These are phyloP conservation scores for Backusella luteola DNA, from an alignment of 192 early-diverging fungal genomes.

Conservation along the genomic window DNA sequence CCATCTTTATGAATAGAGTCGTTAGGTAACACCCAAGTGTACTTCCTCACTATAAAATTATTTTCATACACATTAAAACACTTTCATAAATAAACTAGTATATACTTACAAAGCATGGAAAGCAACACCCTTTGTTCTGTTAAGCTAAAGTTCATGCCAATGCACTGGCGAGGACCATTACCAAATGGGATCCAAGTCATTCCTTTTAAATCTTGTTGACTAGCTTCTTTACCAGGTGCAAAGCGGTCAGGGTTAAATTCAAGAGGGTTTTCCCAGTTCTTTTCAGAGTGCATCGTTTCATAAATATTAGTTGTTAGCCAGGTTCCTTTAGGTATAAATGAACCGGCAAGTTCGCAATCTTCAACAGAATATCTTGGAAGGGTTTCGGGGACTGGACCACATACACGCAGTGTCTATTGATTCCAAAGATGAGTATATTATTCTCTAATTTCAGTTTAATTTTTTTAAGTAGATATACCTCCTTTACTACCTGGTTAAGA, in stretches of 20 bases:
- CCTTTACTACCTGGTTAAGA: conserved; percentile 20
- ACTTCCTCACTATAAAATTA: not conserved
- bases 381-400: conserved; percentile 5
- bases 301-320: conserved; percentile 16
- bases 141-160: conserved; percentile 58
- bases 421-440: not conserved
- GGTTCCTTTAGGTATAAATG: conserved; percentile 12
- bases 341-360: conserved; percentile 1
- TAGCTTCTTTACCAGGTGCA: conserved; percentile 15
- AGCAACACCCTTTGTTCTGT: conserved; percentile 56
- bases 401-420: not conserved
- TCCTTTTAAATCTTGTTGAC: conserved; percentile 26
- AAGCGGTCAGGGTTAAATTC: conserved; percentile 24
- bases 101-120: conserved; percentile 12
- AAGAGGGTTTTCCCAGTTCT: conserved; percentile 15
- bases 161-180: conserved; percentile 53
- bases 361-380: not conserved
- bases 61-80: not conserved
- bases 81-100: not conserved
- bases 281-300: not conserved
- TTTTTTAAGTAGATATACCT: not conserved
- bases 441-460: not conserved
- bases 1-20: not conserved
- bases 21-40: not conserved
- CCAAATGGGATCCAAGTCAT: conserved; percentile 57